Conservation (phyloP, 2,329 filamentous ascomycete species). For the Neonectria coccinea region DNA sequence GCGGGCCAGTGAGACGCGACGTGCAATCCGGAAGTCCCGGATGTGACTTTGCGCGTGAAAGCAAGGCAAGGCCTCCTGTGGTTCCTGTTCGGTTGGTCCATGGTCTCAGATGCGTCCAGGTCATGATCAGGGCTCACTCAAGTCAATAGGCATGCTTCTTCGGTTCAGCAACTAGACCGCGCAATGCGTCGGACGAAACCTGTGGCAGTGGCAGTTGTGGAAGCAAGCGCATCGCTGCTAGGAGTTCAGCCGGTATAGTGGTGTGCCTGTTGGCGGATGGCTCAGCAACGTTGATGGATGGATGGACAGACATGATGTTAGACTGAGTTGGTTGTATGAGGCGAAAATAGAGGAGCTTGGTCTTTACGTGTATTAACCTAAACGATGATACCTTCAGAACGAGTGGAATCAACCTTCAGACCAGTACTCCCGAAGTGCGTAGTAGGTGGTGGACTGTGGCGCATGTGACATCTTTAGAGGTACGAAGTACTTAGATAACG, state of each 20-base stretch:
- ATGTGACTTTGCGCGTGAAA: conserved; percentile 17
- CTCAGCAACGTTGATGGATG: neutral
- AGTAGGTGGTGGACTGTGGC: neutral
- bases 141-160: neutral
- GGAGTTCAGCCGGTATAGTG: neutral
- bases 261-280: neutral
- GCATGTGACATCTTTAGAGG: neutral
- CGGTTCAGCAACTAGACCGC: neutral
- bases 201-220: neutral
- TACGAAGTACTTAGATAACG: no score
- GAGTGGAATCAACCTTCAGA: neutral
- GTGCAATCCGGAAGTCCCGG: conserved; percentile 8
- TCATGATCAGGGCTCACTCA: neutral
- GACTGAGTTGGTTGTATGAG: neutral
- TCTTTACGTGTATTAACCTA: neutral
- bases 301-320: neutral
- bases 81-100: neutral
- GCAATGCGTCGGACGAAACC: neutral
- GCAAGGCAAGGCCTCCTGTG: neutral
- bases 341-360: neutral
- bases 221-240: neutral
- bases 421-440: no score
- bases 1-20: conserved; percentile 2
- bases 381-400: neutral
- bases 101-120: neutral